A percentile compares a stretch with the other conserved stretches of the same genome.
phyloP scores from a whole-genome alignment of 768 basidiomycete genomes.

The Xanthoconium purpureum region DNA sequence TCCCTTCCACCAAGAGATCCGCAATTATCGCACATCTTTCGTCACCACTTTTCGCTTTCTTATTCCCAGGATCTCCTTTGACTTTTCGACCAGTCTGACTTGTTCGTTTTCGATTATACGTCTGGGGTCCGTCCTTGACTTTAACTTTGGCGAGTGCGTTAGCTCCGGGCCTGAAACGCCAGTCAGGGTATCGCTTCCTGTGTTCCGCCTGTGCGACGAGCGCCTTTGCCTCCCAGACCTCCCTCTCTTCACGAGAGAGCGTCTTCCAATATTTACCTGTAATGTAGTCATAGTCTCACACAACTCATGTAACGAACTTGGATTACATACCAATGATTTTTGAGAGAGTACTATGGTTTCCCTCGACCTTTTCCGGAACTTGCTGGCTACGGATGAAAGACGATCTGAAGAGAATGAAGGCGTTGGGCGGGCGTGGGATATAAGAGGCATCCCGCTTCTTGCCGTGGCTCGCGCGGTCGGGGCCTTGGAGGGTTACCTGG shows the following conservation, averaged over 20 bases:
- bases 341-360: constrained; percentile 74
- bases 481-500: constrained; percentile 27
- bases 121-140: constrained; percentile 40
- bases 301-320: neutral
- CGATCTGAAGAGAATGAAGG: constrained; percentile 82
- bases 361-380: constrained; percentile 74
- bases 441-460: constrained; percentile 69
- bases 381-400: constrained; percentile 73
- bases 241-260: constrained; percentile 62
- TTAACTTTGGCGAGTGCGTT: constrained; percentile 39
- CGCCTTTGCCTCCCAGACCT: constrained; percentile 76
- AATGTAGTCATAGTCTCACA: neutral
- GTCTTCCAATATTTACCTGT: constrained; percentile 74
- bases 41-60: constrained; percentile 38
- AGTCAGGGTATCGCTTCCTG: constrained; percentile 71
- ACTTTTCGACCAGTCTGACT: constrained; percentile 28
- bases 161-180: constrained; percentile 74
- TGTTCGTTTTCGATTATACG: constrained; percentile 26
- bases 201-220: constrained; percentile 70
- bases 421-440: constrained; percentile 82
- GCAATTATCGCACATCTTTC: constrained; percentile 66
- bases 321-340: constrained; percentile 67
- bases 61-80: constrained; percentile 30
- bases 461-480: constrained; percentile 46
- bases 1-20: constrained; percentile 61